Conservation (phyloP, 768 basidiomycete genomes). For the Suillus sp. region DNA sequence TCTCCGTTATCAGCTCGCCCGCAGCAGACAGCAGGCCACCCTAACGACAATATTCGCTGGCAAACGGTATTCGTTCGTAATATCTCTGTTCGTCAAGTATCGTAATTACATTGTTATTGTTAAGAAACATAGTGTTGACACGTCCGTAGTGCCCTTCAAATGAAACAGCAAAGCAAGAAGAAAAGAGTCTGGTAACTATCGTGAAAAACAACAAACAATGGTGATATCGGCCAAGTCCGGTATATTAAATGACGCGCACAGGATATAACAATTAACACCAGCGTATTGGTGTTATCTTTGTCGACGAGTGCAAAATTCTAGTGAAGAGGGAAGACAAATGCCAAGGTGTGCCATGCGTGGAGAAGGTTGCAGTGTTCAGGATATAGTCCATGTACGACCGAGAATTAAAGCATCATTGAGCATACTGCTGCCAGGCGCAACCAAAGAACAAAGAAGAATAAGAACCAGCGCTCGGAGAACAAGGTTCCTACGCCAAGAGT, state of each 20-base stretch:
- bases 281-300: neutral
- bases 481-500: conserved; percentile 22
- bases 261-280: neutral
- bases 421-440: neutral
- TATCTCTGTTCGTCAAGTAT: conserved; percentile 4
- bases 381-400: neutral
- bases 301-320: neutral
- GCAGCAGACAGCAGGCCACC: neutral
- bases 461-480: neutral
- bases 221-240: neutral
- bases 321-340: neutral
- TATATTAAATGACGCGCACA: conserved; percentile 3
- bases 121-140: neutral
- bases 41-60: neutral
- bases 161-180: neutral
- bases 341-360: neutral
- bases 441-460: too few relatives aligned
- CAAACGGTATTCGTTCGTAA: neutral
- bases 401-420: neutral
- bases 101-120: neutral
- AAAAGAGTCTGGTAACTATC: neutral
- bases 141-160: neutral
- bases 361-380: neutral
- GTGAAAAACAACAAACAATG: neutral
- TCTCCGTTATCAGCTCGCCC: too few relatives aligned